Evolutionary conservation across 1,284 basidiomycete genomes (phyloP), one percentile per base, ranked within the genome.

Genomic region (Trichosporon sp.): DNA sequence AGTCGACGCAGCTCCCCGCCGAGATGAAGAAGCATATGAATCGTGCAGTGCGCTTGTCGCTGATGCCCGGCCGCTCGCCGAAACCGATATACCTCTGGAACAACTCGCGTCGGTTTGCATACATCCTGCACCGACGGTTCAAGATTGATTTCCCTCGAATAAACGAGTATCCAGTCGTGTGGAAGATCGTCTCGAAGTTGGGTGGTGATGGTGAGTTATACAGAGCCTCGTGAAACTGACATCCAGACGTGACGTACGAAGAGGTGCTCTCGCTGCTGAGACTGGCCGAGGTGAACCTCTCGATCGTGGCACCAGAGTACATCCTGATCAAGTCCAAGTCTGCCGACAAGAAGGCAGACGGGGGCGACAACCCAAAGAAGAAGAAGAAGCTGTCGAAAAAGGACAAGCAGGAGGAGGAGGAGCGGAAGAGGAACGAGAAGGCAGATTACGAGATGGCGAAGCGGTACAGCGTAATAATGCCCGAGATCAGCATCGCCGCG

Each of bases 141-240:
- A 88, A 87, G 7, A 83, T 96, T n/a, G 81, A 83, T 61, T 89
- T 91, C 6, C 94, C 94, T 0, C 91, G 93, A 78, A 85, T 89
- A 74, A 97, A 97, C 78, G 87, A 88, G 2, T 89, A 90, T 5
- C 92, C 92, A 0, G 84, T 96, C 26, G 86, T 95, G 35, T 96
- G 93, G 92, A 87, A 91, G n/a, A 86, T 91, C 1, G 87, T 91
- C 6, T 87, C 89, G 67, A 85, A 85, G 12, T 85, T 96, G 71
- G 88, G 90, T 64, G 91, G 93, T 38, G 91, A 90, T 59, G 91
- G 94, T 93, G 84, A 75, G 92, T 65, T 10, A 0, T 21, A 16
- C 8, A 19, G 78, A 92, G 90, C 90, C 8, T 86, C 90, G 80
- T 10, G 35, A 10, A 86, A 3, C 88, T 87, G 65, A 74, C 64